Base-by-base conservation (phyloP, 2,329 filamentous ascomycete genomes). In the Fusarium sp. region DNA sequence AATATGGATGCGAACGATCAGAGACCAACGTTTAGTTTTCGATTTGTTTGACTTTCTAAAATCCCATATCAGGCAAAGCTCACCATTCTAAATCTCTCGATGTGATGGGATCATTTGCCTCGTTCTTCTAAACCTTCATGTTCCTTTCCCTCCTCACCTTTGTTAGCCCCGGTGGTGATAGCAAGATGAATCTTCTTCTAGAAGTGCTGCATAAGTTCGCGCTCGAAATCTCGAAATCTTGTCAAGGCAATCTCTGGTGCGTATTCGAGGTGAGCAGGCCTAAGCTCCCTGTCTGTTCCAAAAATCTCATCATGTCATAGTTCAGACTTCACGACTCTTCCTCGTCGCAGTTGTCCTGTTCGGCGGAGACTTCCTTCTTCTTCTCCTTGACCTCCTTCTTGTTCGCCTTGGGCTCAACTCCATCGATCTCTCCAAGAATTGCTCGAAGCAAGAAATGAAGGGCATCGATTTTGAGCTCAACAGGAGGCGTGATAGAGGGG, bases 351-450 rank as follows among this genome's bases (percentile, higher is more conserved):
- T 16, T n/a, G 45, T 65, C 37, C 60, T 60, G 61, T 31, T 54
- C 27, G 48, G 48, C 43, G 65, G 60, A 56, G 65, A 56, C 39
- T 65, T 73, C 43, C 27, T 50, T 29, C 20, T 70, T 37, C 64
- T 69, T 37, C 33, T 6, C 52, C 35, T 22, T 39, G 14, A 45
- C 13, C 20, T 59, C 57, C 18, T 52, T 50, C 54, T 61, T 33
- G 7, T n/a, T 11, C 20, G 57, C 8, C 29, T 22, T 39, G 27
- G 29, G 29, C 13, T 64, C 69, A 10, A 37, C 27, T 33, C 24
- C 8, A 33, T 73, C 59, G 18, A 75, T 75, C 35, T 41, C 41
- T 18, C 64, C 41, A 59, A 74, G 62, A n/a, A 74, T 58, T 10
- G 8, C 13, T 50, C 52, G 13, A 3, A 76, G 60, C 18, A 63